Evolutionary conservation across 371 early-diverging fungal species (phyloP), one percentile per base, ranked within the genome.

Genomic region (Entomophthora muscae): DNA sequence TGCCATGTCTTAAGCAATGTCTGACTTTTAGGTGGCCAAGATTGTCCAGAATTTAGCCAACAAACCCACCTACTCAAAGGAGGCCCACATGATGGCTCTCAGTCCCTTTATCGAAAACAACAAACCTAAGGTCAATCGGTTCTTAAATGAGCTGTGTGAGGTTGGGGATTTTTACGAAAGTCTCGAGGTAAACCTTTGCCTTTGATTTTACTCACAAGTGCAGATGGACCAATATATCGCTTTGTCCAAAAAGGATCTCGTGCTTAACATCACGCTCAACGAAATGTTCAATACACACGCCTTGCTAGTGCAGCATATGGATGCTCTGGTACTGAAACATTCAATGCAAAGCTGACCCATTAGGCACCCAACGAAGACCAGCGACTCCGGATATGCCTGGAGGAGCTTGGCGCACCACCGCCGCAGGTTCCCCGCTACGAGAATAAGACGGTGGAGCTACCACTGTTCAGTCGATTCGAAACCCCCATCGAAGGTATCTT

Each of bases 151-250:
- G 32, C 74, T 95, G 32, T 93, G 93, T 70, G 94, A 94, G 78
- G 92, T 95, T 1, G 82, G 85, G 55, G 96, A 95, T 68, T 95
- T 95, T 75, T 91, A 91, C 70, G 93, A 95, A 68, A 78, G 83
- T 28, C 70, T 95, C 67, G 95, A 94, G 78, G 82, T 79, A 69
- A 59, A 57, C 26, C 23, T 21, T n/a, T 30, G 1, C 57, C 22
- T 60, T 3, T 32, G 17, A 2, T 5, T 52, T 33, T 52, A 23
- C 21, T 29, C 53, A 52, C 53, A 24, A 17, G 29, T 30, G 21
- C 70, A 81, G 80, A 95, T 93, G 92, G 94, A 95, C 71, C 94
- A 94, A 73, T 94, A 94, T 69, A 86, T 93, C 76, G 92, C 93
- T 0, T 72, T 94, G 62, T 92, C 91, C 17, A 91, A 91, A 70